Conservation (phyloP, 495 filamentous ascomycete species). For the Trichoderma erinaceum region DNA sequence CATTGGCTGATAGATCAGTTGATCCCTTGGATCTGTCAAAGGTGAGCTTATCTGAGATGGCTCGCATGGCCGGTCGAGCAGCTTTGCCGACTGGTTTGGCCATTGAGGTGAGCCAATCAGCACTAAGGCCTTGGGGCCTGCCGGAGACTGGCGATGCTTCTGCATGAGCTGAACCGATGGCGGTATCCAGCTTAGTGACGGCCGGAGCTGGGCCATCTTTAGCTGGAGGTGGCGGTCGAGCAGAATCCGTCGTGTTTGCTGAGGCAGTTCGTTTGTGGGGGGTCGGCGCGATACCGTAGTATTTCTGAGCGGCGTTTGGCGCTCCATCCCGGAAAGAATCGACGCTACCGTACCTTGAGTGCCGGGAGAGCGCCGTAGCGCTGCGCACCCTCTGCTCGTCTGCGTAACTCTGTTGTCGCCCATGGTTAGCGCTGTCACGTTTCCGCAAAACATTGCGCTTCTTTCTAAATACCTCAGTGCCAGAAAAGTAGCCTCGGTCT, state of each 20-base stretch:
- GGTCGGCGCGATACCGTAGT: conserved; percentile 48
- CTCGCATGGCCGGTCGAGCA: conserved; percentile 58
- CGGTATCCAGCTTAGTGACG: conserved; percentile 63
- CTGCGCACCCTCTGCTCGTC: conserved; percentile 61
- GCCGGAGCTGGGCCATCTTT: conserved; percentile 49
- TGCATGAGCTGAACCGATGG: conserved; percentile 27
- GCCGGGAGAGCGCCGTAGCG: conserved; percentile 56
- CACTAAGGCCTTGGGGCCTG: conserved; percentile 41
- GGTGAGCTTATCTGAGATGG: conserved; percentile 74
- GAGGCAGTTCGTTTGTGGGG: conserved; percentile 45
- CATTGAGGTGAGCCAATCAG: conserved; percentile 48
- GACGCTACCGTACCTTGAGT: conserved; percentile 72
- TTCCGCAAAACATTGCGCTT: conserved; percentile 75
- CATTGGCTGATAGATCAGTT: conserved; percentile 54
- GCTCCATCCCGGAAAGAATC: conserved; percentile 45
- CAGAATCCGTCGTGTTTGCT: conserved; percentile 42
- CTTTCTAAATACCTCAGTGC: conserved; percentile 72
- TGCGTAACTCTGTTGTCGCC: conserved; percentile 62
- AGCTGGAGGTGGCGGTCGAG: conserved; percentile 39
- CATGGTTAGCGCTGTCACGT: conserved; percentile 56
- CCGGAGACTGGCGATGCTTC: conserved; percentile 32
- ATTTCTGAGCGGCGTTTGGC: conserved; percentile 49
- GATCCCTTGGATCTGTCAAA: conserved; percentile 52
- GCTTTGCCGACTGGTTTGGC: conserved; percentile 39
- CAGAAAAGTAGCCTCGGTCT: conserved; percentile 92